Evolutionary conservation across 768 basidiomycete species (phyloP).

Genomic region (Pleurotus tuoliensis): DNA sequence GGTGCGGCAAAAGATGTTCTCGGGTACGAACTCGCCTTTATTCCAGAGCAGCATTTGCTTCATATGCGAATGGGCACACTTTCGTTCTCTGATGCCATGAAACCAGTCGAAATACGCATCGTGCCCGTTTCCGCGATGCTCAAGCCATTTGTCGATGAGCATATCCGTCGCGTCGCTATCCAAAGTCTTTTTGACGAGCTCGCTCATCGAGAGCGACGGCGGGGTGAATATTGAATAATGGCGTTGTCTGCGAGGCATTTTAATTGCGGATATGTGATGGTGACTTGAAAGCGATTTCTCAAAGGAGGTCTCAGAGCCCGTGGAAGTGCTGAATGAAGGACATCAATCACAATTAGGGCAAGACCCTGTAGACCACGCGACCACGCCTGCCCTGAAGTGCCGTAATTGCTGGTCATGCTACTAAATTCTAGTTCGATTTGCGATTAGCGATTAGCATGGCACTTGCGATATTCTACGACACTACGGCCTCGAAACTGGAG

Average conservation of each 20-base stretch:
- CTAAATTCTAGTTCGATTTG: too few species aligned
- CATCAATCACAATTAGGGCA: slow-evolving; percentile 5
- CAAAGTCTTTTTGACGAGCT: slow-evolving; percentile 75
- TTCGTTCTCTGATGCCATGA: slow-evolving; percentile 61
- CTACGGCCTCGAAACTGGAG: too few species aligned
- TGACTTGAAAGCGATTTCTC: not conserved
- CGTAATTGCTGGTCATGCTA: not conserved
- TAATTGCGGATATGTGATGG: slow-evolving; percentile 1
- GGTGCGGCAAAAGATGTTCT: slow-evolving; percentile 77
- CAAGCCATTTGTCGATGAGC: slow-evolving; percentile 83
- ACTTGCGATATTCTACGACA: too few species aligned
- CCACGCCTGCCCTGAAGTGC: slow-evolving; percentile 6
- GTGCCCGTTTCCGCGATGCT: slow-evolving; percentile 55
- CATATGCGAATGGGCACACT: slow-evolving; percentile 40
- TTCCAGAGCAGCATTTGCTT: slow-evolving; percentile 55
- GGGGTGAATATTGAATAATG: slow-evolving; percentile 64
- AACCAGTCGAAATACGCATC: slow-evolving; percentile 81
- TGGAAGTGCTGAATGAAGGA: slow-evolving; percentile 1
- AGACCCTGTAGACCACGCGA: slow-evolving; percentile 1
- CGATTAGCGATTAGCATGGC: too few species aligned
- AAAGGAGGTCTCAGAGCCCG: not conserved
- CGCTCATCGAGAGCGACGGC: slow-evolving; percentile 68
- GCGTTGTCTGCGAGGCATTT: slow-evolving; percentile 40
- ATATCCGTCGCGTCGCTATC: slow-evolving; percentile 73
- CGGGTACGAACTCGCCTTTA: slow-evolving; percentile 74